Evolutionary conservation across 2,329 filamentous ascomycete genomes (phyloP), one percentile per base, ranked within the genome.

Genomic region (Aaosphaeria arxii): DNA sequence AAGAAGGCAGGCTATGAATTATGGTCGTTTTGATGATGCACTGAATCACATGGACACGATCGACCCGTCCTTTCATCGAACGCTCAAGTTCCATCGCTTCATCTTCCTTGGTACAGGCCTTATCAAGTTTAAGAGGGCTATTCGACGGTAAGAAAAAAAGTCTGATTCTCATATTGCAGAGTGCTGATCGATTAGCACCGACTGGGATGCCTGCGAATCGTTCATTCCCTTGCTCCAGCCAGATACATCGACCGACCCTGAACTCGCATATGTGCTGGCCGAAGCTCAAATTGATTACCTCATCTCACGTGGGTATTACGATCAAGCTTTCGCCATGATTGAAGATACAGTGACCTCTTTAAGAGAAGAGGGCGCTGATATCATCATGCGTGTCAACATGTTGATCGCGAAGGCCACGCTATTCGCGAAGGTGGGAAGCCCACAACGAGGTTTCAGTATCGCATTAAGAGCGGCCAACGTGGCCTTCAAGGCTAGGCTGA

Each of bases 81-180:
- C 88, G 0, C 81, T 91, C 66, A 95, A 91, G 67, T 80, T 87
- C 13, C 85, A 86, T 54, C 89, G 95, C 57, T 86, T 87, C 62
- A 83, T 87, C 75, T 74, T 81, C 54, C 83, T 83, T 47, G 87
- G 85, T 62, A 77, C 82, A 11, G 85, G 81, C 4, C 77, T 90
- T 40, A 75, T 89, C 49, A 84, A 83, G 58, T 70, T 89, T 7
- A 82, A 80, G 55, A 76, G 79, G 49, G 83, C 86, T 52, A 72
- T 90, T 5, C 78, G 83, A 47, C 67, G 69, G 74, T 77, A 63
- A 42, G 52, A 40, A 13, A 35, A 64, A 71, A 31, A 31, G 35
- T 1, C 33, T 36, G 17, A 24, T 24, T 24, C 17, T 24, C 17
- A 24, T 24, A 24, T 24, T 3, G 17, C 17, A 36, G 33, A 13